phyloP scores from a whole-genome alignment of 2,329 filamentous ascomycete species.

The Colletotrichum orchidophilum region DNA sequence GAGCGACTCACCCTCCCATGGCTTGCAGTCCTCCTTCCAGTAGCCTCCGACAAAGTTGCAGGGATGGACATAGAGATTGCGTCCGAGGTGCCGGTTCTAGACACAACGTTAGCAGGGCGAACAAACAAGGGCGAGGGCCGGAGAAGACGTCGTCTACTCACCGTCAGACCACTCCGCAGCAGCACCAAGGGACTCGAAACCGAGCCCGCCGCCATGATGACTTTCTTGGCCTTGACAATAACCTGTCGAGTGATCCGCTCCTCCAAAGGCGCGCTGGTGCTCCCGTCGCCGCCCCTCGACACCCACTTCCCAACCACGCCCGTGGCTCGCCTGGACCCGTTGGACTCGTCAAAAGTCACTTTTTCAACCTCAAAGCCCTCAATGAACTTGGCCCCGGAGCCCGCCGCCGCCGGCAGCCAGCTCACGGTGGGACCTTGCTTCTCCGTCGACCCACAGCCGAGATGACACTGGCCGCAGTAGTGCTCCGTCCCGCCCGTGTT shows the following conservation, averaged over 20 bases:
- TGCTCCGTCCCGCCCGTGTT: slow-evolving; percentile 81
- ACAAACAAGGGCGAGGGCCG: not conserved
- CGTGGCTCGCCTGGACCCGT: slow-evolving; percentile 63
- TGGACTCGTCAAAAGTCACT: slow-evolving; percentile 71
- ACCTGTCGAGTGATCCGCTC: slow-evolving; percentile 67
- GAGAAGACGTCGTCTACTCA: slow-evolving; percentile 43
- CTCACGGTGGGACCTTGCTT: slow-evolving; percentile 83
- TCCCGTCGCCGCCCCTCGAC: slow-evolving; percentile 71
- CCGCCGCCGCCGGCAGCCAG: slow-evolving; percentile 82
- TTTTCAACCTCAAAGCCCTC: slow-evolving; percentile 81
- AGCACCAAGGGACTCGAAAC: slow-evolving; percentile 82
- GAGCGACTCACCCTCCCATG: slow-evolving; percentile 65
- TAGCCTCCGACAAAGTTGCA: slow-evolving; percentile 66
- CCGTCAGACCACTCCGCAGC: slow-evolving; percentile 78
- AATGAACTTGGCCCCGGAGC: slow-evolving; percentile 81
- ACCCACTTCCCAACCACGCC: slow-evolving; percentile 82
- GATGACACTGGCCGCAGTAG: slow-evolving; percentile 73
- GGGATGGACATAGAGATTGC: slow-evolving; percentile 85
- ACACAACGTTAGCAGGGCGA: slow-evolving; percentile 33
- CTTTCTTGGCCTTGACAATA: slow-evolving; percentile 79
- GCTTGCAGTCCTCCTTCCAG: slow-evolving; percentile 76
- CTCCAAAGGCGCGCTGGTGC: slow-evolving; percentile 59
- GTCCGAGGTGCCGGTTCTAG: slow-evolving; percentile 81
- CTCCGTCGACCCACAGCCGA: slow-evolving; percentile 71
- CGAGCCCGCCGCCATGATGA: slow-evolving; percentile 81